A percentile compares a stretch with the other conserved stretches of the same genome.
These are phyloP conservation scores for Hortaea sp. DNA, from an alignment of 2,329 filamentous ascomycete species.

Conservation along the genomic window DNA sequence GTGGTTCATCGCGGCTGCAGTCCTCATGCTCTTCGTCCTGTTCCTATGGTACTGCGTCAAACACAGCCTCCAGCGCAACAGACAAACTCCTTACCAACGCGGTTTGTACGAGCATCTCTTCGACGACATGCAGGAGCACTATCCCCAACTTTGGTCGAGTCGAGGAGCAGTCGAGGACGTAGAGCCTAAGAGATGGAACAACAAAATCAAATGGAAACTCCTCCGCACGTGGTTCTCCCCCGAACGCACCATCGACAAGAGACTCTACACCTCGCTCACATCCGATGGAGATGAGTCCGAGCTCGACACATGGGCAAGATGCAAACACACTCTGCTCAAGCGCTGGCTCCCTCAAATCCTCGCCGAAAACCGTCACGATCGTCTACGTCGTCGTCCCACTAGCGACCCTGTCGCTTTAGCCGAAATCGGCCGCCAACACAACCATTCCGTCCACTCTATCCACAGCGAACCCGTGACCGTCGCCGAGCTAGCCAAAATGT, in stretches of 20 bases:
- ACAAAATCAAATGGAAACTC: conserved; percentile 38
- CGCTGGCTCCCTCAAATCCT: conserved; percentile 32
- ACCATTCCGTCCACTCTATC: background rate
- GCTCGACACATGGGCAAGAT: conserved; percentile 28
- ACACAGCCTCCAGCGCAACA: conserved; percentile 31
- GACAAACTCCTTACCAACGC: conserved; percentile 37
- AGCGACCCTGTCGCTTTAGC: conserved; percentile 5
- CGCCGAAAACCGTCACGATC: background rate
- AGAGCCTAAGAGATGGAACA: conserved; percentile 29
- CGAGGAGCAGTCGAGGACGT: conserved; percentile 35
- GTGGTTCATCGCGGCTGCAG: conserved; percentile 39
- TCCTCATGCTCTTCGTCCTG: conserved; percentile 38
- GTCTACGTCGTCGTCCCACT: background rate
- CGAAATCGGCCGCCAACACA: background rate
- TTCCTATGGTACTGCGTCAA: conserved; percentile 40
- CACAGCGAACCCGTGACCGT: conserved; percentile 8
- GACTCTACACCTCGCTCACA: conserved; percentile 21
- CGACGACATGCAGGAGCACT: conserved; percentile 34
- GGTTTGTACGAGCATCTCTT: conserved; percentile 44
- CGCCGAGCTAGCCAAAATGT: conserved; percentile 23
- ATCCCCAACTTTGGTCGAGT: conserved; percentile 40
- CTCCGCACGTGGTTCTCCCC: conserved; percentile 37
- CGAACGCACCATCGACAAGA: conserved; percentile 28
- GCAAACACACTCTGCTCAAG: conserved; percentile 30
- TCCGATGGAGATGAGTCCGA: conserved; percentile 24